Base-by-base conservation (phyloP, 441 rosid genomes). In the Erysimum pusillum region DNA sequence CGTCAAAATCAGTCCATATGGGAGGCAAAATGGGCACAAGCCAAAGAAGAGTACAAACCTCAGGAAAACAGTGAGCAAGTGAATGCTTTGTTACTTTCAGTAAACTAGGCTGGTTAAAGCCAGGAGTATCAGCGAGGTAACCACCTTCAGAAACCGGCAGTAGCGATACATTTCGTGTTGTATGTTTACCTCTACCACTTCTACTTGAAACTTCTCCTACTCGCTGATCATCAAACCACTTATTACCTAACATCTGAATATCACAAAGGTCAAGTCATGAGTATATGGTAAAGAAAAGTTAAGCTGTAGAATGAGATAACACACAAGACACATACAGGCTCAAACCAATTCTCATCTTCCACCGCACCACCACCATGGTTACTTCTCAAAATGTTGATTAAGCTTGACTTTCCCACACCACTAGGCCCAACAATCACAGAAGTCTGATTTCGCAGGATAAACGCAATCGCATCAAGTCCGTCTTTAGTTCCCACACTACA, bases 381-480 rank as follows among this genome's bases (percentile, higher is more conserved):
- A 76, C 85, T 90, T 76, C 98, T 86, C 77, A 95, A 69, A 25
- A 84, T 83, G 72, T 95, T 95, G 63, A 95, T 95, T 45, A 95
- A 82, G 75, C 99, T 95, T 31, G 98, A 92, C 79, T 95, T 95
- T 57, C 99, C 98, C 18, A 92, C 99, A 79, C 99, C 99, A 81
- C 99, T 94, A 11, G 99, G 99, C 42, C 98, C 98, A 39, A 92
- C 96, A 59, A 92, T 82, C 57, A 94, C 99, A 8, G 92, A 87
- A 12, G 92, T 94, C 73, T 90, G 96, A 81, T 90, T 86, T 76
- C 86, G 84, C 85, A 94, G 63, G 46, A 67, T 67, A 35, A 72
- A 85, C 4, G 92, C 86, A 42, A 94, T 87, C 0, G 85, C 74
- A 60, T 89, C 93, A 61, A 94, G 93, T 53, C 96, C 96, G 2